Conservation (phyloP, 257 asterid species). For the Solanum gracilifrons region DNA sequence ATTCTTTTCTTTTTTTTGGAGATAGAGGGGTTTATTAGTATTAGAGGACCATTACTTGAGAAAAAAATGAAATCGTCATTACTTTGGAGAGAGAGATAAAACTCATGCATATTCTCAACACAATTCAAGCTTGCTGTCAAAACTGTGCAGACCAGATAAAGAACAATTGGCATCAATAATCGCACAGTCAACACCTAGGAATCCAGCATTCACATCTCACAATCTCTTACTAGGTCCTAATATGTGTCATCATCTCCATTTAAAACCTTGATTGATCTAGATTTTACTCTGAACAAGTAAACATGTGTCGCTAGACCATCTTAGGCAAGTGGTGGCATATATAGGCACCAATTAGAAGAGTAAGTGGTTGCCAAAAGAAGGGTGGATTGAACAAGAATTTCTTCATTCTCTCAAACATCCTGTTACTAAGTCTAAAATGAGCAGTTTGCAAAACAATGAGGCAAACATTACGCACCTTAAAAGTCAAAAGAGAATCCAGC, state of each 20-base stretch:
- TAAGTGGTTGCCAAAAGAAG: neutral
- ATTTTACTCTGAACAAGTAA: neutral
- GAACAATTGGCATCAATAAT: neutral
- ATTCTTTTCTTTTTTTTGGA: neutral
- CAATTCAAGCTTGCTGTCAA: neutral
- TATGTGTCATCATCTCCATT: neutral
- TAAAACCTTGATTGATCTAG: neutral
- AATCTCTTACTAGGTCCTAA: neutral
- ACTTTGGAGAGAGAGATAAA: neutral
- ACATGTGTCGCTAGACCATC: neutral
- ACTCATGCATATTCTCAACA: neutral
- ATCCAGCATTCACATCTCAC: neutral
- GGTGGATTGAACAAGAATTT: neutral
- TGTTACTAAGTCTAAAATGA: neutral
- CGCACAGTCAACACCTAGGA: neutral
- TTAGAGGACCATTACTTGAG: neutral
- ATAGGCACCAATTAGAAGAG: neutral
- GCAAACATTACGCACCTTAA: constrained; percentile 33
- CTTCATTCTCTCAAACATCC: neutral
- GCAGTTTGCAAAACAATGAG: neutral
- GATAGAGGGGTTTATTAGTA: neutral
- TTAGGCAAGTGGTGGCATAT: neutral
- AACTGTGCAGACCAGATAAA: neutral
- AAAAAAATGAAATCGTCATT: neutral
- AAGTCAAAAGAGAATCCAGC: constrained; percentile 50